Conservation (phyloP, 108 stramenopile genomes). For the Nannochloropsis salina region DNA sequence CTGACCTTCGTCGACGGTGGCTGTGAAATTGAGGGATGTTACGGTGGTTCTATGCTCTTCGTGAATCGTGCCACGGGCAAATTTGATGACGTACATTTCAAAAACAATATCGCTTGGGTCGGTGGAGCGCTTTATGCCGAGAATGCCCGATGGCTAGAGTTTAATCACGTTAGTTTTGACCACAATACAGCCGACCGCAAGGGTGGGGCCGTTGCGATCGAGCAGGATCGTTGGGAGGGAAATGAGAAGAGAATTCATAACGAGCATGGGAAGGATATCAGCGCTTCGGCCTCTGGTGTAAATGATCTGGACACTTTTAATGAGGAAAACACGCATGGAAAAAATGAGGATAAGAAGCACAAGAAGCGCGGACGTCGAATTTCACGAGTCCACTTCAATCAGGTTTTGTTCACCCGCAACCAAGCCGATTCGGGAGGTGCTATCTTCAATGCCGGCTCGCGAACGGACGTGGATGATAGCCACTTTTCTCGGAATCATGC, state of each 20-base stretch:
- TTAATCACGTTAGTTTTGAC: background rate
- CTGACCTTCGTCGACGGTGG: background rate
- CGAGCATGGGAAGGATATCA: background rate
- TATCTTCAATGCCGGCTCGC: background rate
- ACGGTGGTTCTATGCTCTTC: background rate
- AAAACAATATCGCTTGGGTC: background rate
- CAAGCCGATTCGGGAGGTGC: background rate
- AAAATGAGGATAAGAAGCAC: background rate
- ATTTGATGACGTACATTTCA: background rate
- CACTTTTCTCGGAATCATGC: background rate
- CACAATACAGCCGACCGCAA: background rate
- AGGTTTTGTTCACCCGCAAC: background rate
- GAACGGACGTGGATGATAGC: background rate
- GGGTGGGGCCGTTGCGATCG: background rate
- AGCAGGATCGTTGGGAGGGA: background rate
- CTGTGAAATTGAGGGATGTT: background rate
- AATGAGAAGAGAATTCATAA: background rate
- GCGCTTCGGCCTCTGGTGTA: background rate
- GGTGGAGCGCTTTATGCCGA: background rate
- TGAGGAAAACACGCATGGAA: background rate
- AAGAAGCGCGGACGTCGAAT: background rate
- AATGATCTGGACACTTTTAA: background rate
- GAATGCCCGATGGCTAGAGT: background rate
- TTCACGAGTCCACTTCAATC: background rate
- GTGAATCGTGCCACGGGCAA: background rate